Percentiles rank a stretch among this genome's conserved stretches.
Conservation (phyloP, 345 rosid genomes). For the Linum lewisii region DNA sequence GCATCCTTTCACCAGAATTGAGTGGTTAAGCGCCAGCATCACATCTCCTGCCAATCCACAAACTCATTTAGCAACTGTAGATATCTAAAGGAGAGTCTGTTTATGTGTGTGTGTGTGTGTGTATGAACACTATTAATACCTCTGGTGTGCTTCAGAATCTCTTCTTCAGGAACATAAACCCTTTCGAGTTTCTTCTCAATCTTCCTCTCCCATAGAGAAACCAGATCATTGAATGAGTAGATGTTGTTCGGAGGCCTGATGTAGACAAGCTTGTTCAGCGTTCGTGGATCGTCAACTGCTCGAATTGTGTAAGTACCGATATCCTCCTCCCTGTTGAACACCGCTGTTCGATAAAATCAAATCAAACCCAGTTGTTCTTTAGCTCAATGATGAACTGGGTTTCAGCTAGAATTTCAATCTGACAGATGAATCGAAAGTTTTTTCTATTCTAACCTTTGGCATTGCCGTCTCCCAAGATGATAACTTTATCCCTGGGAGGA, state of each 20-base stretch:
- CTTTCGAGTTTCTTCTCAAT: conserved; percentile 54
- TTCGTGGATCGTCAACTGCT: conserved; percentile 38
- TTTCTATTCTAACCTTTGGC: conserved; percentile 16
- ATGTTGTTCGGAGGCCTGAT: conserved; percentile 47
- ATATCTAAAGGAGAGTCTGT: too few species aligned
- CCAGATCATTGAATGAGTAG: conserved; percentile 47
- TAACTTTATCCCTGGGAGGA: conserved; percentile 19
- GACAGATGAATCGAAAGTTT: background rate
- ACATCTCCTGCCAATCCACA: background rate
- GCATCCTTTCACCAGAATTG: background rate
- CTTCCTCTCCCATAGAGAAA: conserved; percentile 55
- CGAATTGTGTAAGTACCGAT: conserved; percentile 33
- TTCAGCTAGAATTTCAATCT: background rate
- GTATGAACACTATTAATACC: conserved; percentile 25
- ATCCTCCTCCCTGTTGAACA: conserved; percentile 49
- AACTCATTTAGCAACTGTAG: too few species aligned
- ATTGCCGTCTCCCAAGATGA: conserved; percentile 20
- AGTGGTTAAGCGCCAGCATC: background rate
- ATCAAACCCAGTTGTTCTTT: background rate
- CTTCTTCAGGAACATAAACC: conserved; percentile 39
- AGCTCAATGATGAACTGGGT: background rate
- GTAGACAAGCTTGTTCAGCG: conserved; percentile 51
- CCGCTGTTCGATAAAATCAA: conserved; percentile 20
- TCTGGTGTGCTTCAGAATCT: conserved; percentile 42
- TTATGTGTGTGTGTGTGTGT: too few species aligned